Evolutionary conservation across 345 rosid species (phyloP).

Genomic region (Diplotaxis tenuifolia): DNA sequence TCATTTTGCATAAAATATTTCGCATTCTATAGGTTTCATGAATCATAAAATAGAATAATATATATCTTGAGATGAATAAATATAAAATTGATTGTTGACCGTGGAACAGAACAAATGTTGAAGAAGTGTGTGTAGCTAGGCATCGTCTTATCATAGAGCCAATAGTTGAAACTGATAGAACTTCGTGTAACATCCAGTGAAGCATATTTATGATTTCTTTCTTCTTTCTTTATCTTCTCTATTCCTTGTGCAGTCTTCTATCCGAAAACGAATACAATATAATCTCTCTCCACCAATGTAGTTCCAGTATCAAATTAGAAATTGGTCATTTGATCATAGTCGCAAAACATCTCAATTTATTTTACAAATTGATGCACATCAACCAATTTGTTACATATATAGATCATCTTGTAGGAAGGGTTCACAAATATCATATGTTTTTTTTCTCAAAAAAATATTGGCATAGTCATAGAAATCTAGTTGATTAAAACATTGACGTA

Average conservation of each 20-base stretch:
- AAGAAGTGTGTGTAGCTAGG: slow-evolving; percentile 23
- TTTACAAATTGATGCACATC: not conserved
- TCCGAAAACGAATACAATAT: not conserved
- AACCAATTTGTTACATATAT: not conserved
- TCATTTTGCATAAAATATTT: not conserved
- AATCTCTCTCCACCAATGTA: not conserved
- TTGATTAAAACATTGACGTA: slow-evolving; percentile 2
- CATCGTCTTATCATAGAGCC: slow-evolving; percentile 32
- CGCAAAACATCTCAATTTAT: not conserved
- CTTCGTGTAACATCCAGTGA: slow-evolving; percentile 4
- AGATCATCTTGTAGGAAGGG: not conserved
- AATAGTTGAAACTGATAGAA: slow-evolving; percentile 6
- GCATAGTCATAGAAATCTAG: slow-evolving; percentile 12
- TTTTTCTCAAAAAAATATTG: not conserved
- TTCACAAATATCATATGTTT: not conserved
- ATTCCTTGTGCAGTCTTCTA: slow-evolving; percentile 1
- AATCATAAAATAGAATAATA: not conserved
- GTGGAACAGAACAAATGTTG: slow-evolving; percentile 28
- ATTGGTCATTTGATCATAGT: not conserved
- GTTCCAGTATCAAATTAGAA: not conserved
- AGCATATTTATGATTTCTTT: slow-evolving; percentile 4
- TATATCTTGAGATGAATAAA: not conserved
- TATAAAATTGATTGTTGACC: slow-evolving; percentile 31
- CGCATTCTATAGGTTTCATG: not conserved
- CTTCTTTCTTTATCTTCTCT: not conserved